Base-by-base conservation (phyloP, 345 rosid genomes). In the Aquilaria malaccensis region DNA sequence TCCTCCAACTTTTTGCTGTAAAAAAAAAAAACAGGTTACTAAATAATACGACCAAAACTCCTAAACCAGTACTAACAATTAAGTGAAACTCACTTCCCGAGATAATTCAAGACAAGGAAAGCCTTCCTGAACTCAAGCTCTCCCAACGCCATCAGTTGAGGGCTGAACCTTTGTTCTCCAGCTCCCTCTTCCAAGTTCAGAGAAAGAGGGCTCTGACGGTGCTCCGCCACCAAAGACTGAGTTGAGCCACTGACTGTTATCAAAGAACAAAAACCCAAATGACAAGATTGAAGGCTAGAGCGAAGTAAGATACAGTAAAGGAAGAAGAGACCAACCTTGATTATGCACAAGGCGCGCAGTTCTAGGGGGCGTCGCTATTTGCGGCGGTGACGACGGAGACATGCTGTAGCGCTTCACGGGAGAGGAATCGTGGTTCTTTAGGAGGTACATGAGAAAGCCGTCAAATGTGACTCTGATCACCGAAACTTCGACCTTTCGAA, bases 41-140 rank as follows among this genome's bases (percentile, higher is more conserved):
- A 3, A 13, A 7, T 14, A 33, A 14, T 33, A 61, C 52, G 53
- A 30, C 30, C 30, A 59, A 9, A 49, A 37, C 2, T 37, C 7
- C 43, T 37, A 3, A 37, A 37, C 43, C 43, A 37, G 43, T 4
- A 37, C 54, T 29, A 11, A 14, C 5, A 37, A 13, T 53, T 11
- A 4, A 58, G 22, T 13, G 6, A 52, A 66, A 77, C 82, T 74
- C 65, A 90, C 95, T 65, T 74, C 9, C 82, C 90, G 31, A 82
- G 70, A 60, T 87, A 90, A 74, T 62, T 85, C 43, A 85, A 65
- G 9, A 90, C 62, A 2, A 90, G 72, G 66, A 90, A 90, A 3
- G 73, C 78, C 58, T 83, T 87, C 11, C 82, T 68, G 43, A 85
- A 87, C 55, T 90, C 90, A 1, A 85, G 87, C 15, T 82, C 85